Percentiles rank a stretch among this genome's conserved stretches.
Evolutionary conservation across 1,139 yeast species (phyloP).

Genomic region (Saccharomyces hybrid): DNA sequence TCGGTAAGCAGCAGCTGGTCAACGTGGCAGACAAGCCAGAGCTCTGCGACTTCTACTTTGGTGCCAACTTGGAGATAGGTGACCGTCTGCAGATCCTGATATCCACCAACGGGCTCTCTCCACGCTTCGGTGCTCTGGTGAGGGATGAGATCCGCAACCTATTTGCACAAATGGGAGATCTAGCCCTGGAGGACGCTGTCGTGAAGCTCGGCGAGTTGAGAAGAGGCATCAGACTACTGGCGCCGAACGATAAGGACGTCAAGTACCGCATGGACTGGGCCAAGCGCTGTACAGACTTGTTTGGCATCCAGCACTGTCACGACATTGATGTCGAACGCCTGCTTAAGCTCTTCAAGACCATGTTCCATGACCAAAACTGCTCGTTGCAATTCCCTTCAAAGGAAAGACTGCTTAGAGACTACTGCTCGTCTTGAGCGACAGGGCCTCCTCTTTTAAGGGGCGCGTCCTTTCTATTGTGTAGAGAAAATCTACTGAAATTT

Average conservation of each 20-base stretch:
- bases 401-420: conserved; percentile 4
- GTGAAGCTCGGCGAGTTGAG: conserved; percentile 24
- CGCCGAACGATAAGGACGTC: conserved; percentile 12
- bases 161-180: conserved; percentile 6
- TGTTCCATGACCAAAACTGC: conserved; percentile 8
- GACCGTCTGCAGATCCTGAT: conserved; percentile 24
- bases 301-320: conserved; percentile 26
- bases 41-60: conserved; percentile 32
- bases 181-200: conserved; percentile 22
- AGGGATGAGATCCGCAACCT: conserved; percentile 23
- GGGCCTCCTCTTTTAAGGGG: conserved; percentile 1
- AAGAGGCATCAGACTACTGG: conserved; percentile 13
- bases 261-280: conserved; percentile 31
- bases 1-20: conserved; percentile 27
- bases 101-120: conserved; percentile 31
- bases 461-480: conserved; percentile 1
- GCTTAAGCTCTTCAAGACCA: conserved; percentile 14
- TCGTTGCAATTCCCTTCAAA: conserved; percentile 6
- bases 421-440: conserved; percentile 2
- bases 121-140: conserved; percentile 28
- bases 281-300: conserved; percentile 25
- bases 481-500: not conserved
- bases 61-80: conserved; percentile 23
- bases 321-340: conserved; percentile 19
- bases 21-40: conserved; percentile 34